Percentiles rank a stretch among this genome's conserved stretches.
These are phyloP conservation scores for Populus hybrid DNA, from an alignment of 441 rosid species.

Conservation along the genomic window DNA sequence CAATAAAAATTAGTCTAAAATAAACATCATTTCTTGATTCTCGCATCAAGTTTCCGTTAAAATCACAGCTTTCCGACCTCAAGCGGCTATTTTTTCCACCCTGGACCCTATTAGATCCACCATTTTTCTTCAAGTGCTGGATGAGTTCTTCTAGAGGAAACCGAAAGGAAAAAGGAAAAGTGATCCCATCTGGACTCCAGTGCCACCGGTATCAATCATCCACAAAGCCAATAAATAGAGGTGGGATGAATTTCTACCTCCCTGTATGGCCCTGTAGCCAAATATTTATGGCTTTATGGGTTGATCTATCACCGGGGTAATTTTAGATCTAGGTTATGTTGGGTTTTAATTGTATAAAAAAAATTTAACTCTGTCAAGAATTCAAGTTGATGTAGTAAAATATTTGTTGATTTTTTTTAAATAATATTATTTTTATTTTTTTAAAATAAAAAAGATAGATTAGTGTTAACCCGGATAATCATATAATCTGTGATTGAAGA, in stretches of 20 bases:
- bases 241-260: background rate
- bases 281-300: too few species aligned
- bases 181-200: background rate
- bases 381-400: too few species aligned
- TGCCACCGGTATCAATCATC: background rate
- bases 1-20: background rate
- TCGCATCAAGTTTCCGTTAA: background rate
- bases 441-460: too few species aligned
- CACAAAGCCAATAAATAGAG: background rate
- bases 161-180: conserved; percentile 1
- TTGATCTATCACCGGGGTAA: too few species aligned
- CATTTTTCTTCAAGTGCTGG: background rate
- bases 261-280: background rate
- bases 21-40: background rate
- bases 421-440: too few species aligned
- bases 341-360: too few species aligned
- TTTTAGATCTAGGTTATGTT: too few species aligned
- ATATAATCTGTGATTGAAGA: too few species aligned
- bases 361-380: too few species aligned
- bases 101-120: background rate
- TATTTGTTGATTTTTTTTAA: too few species aligned
- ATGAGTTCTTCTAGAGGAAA: background rate
- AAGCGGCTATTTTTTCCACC: background rate
- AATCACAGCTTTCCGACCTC: background rate
- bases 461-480: too few species aligned